A percentile compares a stretch with the other conserved stretches of the same genome.
These are phyloP conservation scores for Casuarina equisetifolia DNA, from an alignment of 306 rosid genomes.

Conservation along the genomic window DNA sequence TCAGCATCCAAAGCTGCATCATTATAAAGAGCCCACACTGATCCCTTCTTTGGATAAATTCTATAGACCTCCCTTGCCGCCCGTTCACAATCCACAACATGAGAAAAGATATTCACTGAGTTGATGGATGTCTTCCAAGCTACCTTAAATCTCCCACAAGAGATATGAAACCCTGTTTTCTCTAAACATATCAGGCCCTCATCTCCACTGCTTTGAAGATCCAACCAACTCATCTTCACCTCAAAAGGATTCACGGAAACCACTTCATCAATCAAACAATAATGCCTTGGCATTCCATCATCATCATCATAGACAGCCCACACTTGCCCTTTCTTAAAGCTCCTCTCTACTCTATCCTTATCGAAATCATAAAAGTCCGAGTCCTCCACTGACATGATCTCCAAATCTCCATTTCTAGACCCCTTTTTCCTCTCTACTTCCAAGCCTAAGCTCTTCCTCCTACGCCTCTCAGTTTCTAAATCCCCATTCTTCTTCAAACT, in stretches of 20 bases:
- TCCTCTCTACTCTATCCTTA: slow-evolving; percentile 69
- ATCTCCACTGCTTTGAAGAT: slow-evolving; percentile 54
- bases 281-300: slow-evolving; percentile 87
- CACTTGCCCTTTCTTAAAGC: slow-evolving; percentile 88
- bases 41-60: slow-evolving; percentile 87
- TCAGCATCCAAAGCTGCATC: slow-evolving; percentile 44
- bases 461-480: slow-evolving; percentile 22
- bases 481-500: slow-evolving; percentile 30
- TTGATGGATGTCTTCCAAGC: slow-evolving; percentile 42
- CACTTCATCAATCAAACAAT: slow-evolving; percentile 72
- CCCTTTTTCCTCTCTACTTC: slow-evolving; percentile 19
- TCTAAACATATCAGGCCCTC: slow-evolving; percentile 43
- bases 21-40: slow-evolving; percentile 82
- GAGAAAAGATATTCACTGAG: slow-evolving; percentile 76
- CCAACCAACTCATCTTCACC: slow-evolving; percentile 85
- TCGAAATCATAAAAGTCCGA: slow-evolving; percentile 81
- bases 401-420: slow-evolving; percentile 36
- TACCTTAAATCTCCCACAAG: slow-evolving; percentile 85
- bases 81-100: slow-evolving; percentile 67
- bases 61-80: slow-evolving; percentile 63
- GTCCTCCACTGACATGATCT: slow-evolving; percentile 63
- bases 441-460: slow-evolving; percentile 24
- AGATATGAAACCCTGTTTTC: slow-evolving; percentile 55
- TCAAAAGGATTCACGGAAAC: slow-evolving; percentile 63
- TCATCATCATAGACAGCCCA: slow-evolving; percentile 85